Evolutionary conservation across 2,329 filamentous ascomycete species (phyloP).

Genomic region (Epichloe aotearoae): DNA sequence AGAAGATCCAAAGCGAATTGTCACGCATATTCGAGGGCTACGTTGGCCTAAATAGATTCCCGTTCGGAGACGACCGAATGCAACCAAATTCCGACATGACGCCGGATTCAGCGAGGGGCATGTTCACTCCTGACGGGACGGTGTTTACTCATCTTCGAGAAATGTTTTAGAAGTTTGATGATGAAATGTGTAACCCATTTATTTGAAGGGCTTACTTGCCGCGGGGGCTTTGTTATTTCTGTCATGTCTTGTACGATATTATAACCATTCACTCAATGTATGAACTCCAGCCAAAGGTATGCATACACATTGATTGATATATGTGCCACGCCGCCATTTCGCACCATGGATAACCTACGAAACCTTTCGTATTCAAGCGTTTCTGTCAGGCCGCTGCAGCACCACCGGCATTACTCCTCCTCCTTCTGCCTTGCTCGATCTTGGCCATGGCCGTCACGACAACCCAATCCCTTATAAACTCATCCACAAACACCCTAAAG

Average conservation of each 20-base stretch:
- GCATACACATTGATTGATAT: not conserved
- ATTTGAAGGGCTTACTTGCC: no score
- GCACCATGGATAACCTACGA: not conserved
- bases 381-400: not conserved
- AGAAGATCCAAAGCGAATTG: conserved; percentile 40
- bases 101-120: conserved; percentile 8
- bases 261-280: not conserved
- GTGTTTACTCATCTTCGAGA: conserved; percentile 25
- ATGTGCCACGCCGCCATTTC: not conserved
- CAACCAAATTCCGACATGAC: conserved; percentile 12
- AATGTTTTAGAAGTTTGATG: conserved; percentile 18
- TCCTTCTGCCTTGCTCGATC: not conserved
- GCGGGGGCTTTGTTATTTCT: not conserved
- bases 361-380: not conserved
- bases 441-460: not conserved
- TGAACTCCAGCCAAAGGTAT: not conserved
- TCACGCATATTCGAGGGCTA: conserved; percentile 31
- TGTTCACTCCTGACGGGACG: conserved; percentile 17
- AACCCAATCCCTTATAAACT: not conserved
- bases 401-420: not conserved
- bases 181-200: no score
- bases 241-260: not conserved
- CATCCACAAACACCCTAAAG: not conserved
- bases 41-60: conserved; percentile 22
- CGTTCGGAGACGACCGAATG: conserved; percentile 14